Evolutionary conservation across 2,329 filamentous ascomycete species (phyloP), one percentile per base, ranked within the genome.

Genomic region (Aspergillus tubingensis): DNA sequence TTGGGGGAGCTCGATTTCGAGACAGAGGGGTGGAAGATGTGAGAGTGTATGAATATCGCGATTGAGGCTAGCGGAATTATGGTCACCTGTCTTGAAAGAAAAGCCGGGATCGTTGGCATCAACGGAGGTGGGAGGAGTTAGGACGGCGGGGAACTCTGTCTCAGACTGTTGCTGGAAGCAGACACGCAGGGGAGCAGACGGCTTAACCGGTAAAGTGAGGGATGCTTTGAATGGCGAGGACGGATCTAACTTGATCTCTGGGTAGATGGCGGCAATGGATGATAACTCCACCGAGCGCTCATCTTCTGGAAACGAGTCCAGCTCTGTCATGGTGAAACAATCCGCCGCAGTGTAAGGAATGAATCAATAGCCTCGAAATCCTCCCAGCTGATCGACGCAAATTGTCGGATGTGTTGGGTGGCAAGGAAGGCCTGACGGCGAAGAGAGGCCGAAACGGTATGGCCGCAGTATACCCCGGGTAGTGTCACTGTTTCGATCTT

Each of bases 231-330:
- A 84, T 0, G 79, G 77, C 36, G 77, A 70, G 8, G 68, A 66
- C 8, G 80, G 68, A 56, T 86, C 79, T 60, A 83, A 72, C 32
- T 76, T 73, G 17, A 88, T 80, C 73, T 89, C 86, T 1, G 86
- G 86, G 61, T 81, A 89, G 59, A 89, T 89, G 53, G 86, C 85
- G 48, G 81, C 79, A 59, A 89, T 81, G 23, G 85, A 82, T 8
- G 79, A 81, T 50, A 88, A 76, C 73, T 89, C 86, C 66, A 86
- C 81, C 30, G 80, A 78, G 62, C 86, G 82, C 66, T 88, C 86
- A 69, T 88, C 85, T 11, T 83, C 81, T 10, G 59, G 57, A 21
- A 68, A 59, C 19, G 60, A 58, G 15, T 69, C 67, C 55, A 71
- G 67, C 65, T 79, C 77, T 52, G 74, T 71, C 77, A 80, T 78